phyloP scores from a whole-genome alignment of 148 eudicot species.

The Silene conica region DNA sequence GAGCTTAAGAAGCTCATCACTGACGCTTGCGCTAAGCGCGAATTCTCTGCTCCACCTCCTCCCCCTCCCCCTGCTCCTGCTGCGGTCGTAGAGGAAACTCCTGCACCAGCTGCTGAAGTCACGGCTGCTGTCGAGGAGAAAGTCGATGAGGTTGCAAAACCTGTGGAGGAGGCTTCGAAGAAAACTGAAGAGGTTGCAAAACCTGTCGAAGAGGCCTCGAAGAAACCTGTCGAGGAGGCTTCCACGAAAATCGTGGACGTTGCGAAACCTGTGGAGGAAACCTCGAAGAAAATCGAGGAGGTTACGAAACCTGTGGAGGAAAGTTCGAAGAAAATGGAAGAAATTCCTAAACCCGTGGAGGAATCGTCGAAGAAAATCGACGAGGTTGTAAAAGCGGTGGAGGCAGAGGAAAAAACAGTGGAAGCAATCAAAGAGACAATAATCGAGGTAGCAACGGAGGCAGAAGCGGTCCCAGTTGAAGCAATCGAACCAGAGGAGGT shows the following conservation, averaged over 20 bases:
- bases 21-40: conserved; percentile 65
- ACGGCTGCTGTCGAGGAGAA: conserved; percentile 10
- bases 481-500: conserved; percentile 51
- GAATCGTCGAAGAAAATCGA: conserved; percentile 18
- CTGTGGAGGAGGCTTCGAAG: not conserved
- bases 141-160: conserved; percentile 5
- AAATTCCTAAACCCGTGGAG: conserved; percentile 22
- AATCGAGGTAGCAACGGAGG: conserved; percentile 6
- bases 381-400: conserved; percentile 26
- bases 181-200: conserved; percentile 17
- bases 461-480: conserved; percentile 3
- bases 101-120: too few species aligned
- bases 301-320: not conserved
- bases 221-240: not conserved
- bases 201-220: too few species aligned
- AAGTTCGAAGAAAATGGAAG: conserved; percentile 16
- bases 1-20: conserved; percentile 60
- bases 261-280: not conserved
- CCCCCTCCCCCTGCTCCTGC: conserved; percentile 27
- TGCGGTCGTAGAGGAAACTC: not conserved
- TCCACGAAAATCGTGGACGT: conserved; percentile 20
- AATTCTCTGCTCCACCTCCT: conserved; percentile 55
- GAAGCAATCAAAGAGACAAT: conserved; percentile 9
- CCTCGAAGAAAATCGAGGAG: conserved; percentile 17
- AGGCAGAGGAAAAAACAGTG: conserved; percentile 58